Evolutionary conservation across 495 filamentous ascomycete species (phyloP), one percentile per base, ranked within the genome.

Genomic region (Terfezia claveryi): DNA sequence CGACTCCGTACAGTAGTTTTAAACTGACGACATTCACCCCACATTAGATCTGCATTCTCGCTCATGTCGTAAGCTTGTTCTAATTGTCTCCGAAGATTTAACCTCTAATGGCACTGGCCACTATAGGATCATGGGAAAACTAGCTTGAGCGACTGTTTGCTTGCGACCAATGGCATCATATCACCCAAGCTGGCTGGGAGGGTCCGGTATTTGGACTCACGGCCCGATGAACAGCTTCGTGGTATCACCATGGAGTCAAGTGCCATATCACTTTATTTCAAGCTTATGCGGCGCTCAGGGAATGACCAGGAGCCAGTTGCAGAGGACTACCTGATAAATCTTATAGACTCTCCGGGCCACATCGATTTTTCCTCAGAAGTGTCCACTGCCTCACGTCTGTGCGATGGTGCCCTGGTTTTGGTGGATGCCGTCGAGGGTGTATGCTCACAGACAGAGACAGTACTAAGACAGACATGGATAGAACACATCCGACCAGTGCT

Each of bases 211-310:
- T 80, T 99, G 32, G 91, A 99, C 68, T 94, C 89, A 17, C 77
- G 91, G 49, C 87, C 92, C 12, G 91, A 99, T 71, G 91, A 99
- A 69, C 91, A 99, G 71, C 76, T 87, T 9, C 82, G 91, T 49
- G 92, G 91, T 37, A 99, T 99, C 62, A 99, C 91, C 10, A 99
- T 99, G 91, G 91, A 99, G 68, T 96, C 92, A 0, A 95, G 88
- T 14, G 91, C 91, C 54, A 99, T 99, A 57, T 96, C 92, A 4
- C 71, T 99, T 51, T 91, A 84, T 72, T 96, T 99, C 69, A 88
- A 87, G 27, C 85, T 99, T 74, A 70, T 88, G 51, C 79, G 80
- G 32, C 65, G 75, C 59, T 76, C 83, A 54, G 67, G 78, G 41
- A 69, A 75, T 10, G 78, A 81, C 11, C 82, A 91, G 6, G 61